These are phyloP conservation scores for Selenicereus undatus DNA, from an alignment of 148 eudicot genomes.

Conservation along the genomic window DNA sequence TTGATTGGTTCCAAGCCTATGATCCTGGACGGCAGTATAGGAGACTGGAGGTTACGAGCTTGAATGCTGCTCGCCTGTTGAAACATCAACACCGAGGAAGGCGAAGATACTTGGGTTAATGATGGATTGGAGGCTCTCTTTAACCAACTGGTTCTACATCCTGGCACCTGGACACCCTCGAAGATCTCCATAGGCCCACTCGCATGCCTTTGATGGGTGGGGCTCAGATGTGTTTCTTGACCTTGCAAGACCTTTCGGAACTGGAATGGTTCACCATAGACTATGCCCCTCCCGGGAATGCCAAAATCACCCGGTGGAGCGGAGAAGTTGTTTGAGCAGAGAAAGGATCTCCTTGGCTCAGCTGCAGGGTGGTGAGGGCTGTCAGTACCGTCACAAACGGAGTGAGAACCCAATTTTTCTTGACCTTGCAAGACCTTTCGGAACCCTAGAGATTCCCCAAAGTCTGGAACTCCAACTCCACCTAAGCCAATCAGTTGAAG, in stretches of 20 bases:
- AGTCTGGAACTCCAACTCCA: constrained; percentile 71
- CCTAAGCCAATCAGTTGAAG: constrained; percentile 24
- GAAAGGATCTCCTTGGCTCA: constrained; percentile 41
- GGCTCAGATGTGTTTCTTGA: constrained; percentile 72
- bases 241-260: constrained; percentile 98
- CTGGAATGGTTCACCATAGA: constrained; percentile 51
- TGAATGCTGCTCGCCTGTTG: constrained; percentile 37
- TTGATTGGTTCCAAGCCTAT: constrained; percentile 14
- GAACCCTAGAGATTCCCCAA: constrained; percentile 78
- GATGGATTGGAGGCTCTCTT: constrained; percentile 11
- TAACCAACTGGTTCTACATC: constrained; percentile 43
- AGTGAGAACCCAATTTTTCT: constrained; percentile 71
- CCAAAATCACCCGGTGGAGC: constrained; percentile 34
- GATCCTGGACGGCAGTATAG: constrained; percentile 21
- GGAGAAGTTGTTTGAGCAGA: constrained; percentile 18
- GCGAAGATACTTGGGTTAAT: constrained; percentile 42
- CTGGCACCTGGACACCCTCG: constrained; percentile 43
- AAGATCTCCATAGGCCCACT: constrained; percentile 27
- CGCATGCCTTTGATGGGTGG: constrained; percentile 26
- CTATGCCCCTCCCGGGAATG: constrained; percentile 33
- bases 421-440: constrained; percentile 99
- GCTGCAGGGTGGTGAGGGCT: constrained; percentile 40
- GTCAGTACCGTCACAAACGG: constrained; percentile 42
- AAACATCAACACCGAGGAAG: constrained; percentile 65
- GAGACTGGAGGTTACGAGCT: constrained; percentile 24